Base-by-base conservation (phyloP, 768 basidiomycete species). In the Amyloporia xantha region DNA sequence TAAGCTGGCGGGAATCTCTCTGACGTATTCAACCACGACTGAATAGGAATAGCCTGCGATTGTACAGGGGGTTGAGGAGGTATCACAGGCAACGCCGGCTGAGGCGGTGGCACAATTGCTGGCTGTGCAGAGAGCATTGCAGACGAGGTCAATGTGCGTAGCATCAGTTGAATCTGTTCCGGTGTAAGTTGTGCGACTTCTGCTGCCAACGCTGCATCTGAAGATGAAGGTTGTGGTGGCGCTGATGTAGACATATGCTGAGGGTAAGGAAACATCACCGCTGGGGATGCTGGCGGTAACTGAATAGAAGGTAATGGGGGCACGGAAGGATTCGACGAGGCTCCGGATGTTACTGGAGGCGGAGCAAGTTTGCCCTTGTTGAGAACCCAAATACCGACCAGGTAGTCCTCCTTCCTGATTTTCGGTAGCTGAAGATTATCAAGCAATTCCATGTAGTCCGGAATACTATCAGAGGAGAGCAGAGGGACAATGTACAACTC, bases 401-500 rank as follows among this genome's bases (percentile, higher is more conserved):
- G 73, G 52, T 81, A 81, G 60, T 89, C 79, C 2, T 68, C 62
- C n/a, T 64, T 74, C 24, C 91, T 76, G 9, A 68, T 60, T 56
- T 77, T 79, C 12, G 89, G 86, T 1, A 95, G 63, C 49, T 71
- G 73, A 40, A 91, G 72, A 23, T 86, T 74, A 55, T 94, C 91
- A 41, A 92, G 65, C 1, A 94, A 71, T 57, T 92, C 89, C 55
- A 94, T 75, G 58, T 82, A 94, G 50, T 94, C 92, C 1, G 92
- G 92, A 1, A 93, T 67, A 0, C 82, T 72, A 43, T 84, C 76
- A 24, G 67, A 72, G 20, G 84, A 72, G 19, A 74, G 69, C 13
- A 95, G 66, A 1, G 92, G 92, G 15, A 94, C 76, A 55, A 94
- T 77, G 58, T 95, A 95, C 28, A 94, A 67, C 62, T 95, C 92